Evolutionary conservation across 352 stramenopile species (phyloP).

Genomic region (Thraustochytrium sp.): DNA sequence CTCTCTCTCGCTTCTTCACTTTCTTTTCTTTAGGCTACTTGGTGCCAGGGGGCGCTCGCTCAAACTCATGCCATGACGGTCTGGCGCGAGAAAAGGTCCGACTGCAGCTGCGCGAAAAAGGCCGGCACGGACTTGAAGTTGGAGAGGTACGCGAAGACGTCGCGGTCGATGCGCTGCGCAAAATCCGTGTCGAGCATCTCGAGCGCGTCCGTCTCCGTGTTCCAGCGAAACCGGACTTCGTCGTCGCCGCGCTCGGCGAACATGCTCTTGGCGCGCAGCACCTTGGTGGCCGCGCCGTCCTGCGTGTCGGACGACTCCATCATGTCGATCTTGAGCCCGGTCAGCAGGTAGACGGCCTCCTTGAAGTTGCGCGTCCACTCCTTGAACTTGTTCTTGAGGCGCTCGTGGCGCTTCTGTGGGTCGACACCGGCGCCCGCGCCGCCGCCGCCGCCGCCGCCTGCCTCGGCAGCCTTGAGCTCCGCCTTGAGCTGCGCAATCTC

Average conservation of each 20-base stretch:
- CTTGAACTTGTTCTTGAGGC: constrained; percentile 73
- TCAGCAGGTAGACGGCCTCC: constrained; percentile 76
- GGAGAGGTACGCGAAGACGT: constrained; percentile 63
- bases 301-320: constrained; percentile 68
- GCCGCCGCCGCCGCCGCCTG: not conserved
- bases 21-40: too few species aligned
- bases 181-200: constrained; percentile 75
- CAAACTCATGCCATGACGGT: constrained; percentile 57
- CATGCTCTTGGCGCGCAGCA: constrained; percentile 49
- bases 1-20: too few species aligned
- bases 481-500: constrained; percentile 9
- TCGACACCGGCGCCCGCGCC: constrained; percentile 52
- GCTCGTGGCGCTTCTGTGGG: constrained; percentile 70
- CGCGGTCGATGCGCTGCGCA: constrained; percentile 60
- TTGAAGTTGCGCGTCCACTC: constrained; percentile 79
- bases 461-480: not conserved
- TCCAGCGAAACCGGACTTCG: constrained; percentile 47
- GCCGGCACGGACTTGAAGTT: constrained; percentile 76
- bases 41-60: too few species aligned
- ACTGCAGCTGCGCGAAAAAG: constrained; percentile 74
- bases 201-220: constrained; percentile 62
- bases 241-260: constrained; percentile 49
- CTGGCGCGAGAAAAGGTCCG: constrained; percentile 79
- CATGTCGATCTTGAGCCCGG: constrained; percentile 72
- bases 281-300: constrained; percentile 52